A percentile compares a stretch with the other conserved stretches of the same genome.
These are phyloP conservation scores for Thermothielavioides terrestris DNA, from an alignment of 495 filamentous ascomycete species.

Conservation along the genomic window DNA sequence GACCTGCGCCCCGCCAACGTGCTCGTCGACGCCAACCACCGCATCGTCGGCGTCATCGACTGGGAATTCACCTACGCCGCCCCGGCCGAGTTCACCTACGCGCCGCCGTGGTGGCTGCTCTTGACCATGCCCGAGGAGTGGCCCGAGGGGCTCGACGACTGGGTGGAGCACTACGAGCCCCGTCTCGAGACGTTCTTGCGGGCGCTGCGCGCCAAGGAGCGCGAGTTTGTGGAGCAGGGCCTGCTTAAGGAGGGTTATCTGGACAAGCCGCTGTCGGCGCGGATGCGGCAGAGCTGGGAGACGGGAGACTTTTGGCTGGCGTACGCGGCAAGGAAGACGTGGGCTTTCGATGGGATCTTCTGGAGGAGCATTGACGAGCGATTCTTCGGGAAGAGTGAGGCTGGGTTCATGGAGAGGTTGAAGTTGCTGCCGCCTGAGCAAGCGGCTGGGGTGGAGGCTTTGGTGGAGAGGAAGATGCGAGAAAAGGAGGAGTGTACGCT, in stretches of 20 bases:
- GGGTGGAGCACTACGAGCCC: conserved; percentile 16
- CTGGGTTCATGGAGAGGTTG: neutral
- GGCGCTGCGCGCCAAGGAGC: conserved; percentile 19
- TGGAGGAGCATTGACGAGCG: neutral
- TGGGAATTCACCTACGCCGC: conserved; percentile 39
- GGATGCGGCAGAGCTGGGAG: neutral
- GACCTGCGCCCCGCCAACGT: conserved; percentile 22
- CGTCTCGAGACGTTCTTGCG: conserved; percentile 22
- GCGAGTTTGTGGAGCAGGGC: neutral
- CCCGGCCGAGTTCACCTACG: conserved; percentile 32
- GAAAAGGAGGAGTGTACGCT: neutral
- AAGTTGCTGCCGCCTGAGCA: neutral
- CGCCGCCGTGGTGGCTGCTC: conserved; percentile 39
- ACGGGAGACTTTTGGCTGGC: neutral
- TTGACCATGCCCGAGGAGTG: conserved; percentile 29
- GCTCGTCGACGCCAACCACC: conserved; percentile 12
- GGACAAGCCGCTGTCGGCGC: neutral
- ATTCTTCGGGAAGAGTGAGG: neutral
- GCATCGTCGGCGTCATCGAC: conserved; percentile 23
- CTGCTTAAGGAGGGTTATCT: neutral
- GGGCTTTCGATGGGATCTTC: neutral
- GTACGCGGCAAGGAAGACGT: neutral
- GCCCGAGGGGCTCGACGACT: conserved; percentile 24
- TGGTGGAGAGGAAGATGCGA: neutral
- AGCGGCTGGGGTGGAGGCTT: neutral